phyloP scores from a whole-genome alignment of 768 basidiomycete species.

The Rhodosporidiobolus sp. region DNA sequence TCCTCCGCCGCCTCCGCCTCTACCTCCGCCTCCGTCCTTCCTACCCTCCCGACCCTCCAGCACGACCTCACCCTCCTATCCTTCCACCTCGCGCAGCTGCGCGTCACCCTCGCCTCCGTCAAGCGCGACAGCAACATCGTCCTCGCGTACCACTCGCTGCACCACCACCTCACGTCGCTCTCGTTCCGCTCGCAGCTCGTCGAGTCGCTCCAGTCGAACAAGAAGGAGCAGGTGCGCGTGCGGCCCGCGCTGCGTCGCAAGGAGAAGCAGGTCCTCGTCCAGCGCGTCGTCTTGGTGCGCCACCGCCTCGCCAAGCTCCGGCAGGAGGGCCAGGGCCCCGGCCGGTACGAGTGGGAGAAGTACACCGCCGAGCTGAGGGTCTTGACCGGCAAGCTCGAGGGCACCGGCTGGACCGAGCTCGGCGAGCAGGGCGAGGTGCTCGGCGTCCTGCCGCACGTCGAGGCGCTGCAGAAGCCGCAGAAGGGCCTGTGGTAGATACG shows the following conservation, averaged over 20 bases:
- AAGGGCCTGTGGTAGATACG: too few relatives aligned
- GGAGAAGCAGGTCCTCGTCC: constrained; percentile 25
- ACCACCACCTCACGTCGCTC: constrained; percentile 8
- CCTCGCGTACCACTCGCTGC: background rate
- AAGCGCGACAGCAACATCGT: constrained; percentile 28
- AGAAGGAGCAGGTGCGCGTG: background rate
- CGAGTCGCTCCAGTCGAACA: background rate
- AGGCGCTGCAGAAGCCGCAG: background rate
- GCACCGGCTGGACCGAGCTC: background rate
- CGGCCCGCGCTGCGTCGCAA: constrained; percentile 11
- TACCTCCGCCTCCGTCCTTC: background rate
- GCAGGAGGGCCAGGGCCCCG: constrained; percentile 14
- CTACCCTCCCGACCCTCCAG: constrained; percentile 1
- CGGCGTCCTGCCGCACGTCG: background rate
- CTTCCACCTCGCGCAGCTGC: constrained; percentile 24
- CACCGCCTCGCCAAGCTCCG: constrained; percentile 23
- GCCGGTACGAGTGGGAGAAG: constrained; percentile 11
- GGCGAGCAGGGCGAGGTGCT: background rate
- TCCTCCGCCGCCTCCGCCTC: background rate
- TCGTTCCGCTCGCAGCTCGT: background rate
- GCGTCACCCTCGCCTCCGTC: constrained; percentile 22
- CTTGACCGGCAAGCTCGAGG: background rate
- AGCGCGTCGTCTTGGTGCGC: constrained; percentile 10
- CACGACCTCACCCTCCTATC: constrained; percentile 15
- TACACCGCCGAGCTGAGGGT: background rate